A percentile compares a stretch with the other conserved stretches of the same genome.
Conservation (phyloP, 1,284 basidiomycete genomes). For the Trametes hirsuta region DNA sequence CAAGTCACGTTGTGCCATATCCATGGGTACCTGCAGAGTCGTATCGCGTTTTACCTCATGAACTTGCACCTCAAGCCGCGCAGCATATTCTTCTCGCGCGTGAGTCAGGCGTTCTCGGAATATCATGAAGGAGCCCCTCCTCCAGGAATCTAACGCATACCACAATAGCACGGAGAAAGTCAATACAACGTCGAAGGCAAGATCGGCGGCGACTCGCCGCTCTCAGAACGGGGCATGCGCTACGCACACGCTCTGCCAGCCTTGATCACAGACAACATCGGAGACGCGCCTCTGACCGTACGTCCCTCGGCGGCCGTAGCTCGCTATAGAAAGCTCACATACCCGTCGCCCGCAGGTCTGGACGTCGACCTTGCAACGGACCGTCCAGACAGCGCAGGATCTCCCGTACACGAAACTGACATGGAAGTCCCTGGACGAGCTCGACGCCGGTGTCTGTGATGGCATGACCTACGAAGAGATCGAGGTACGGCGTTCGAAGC, state of each 20-base stretch:
- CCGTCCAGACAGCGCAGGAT: constrained; percentile 86
- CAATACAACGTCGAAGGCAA: constrained; percentile 97
- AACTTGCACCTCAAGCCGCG: constrained; percentile 97
- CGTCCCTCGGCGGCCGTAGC: constrained; percentile 23
- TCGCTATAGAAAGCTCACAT: constrained; percentile 4
- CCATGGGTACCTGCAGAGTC: constrained; percentile 92
- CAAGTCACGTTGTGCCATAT: constrained; percentile 86
- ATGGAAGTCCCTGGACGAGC: constrained; percentile 98
- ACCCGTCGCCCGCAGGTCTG: constrained; percentile 65
- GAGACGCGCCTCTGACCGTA: constrained; percentile 86
- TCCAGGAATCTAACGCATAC: too few species aligned
- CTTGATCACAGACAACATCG: constrained; percentile 90
- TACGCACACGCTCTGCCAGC: constrained; percentile 89
- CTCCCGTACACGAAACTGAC: constrained; percentile 92
- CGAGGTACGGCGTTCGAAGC: constrained; percentile 56
- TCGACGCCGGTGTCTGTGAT: constrained; percentile 99
- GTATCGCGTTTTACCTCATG: constrained; percentile 99
- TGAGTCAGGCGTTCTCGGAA: constrained; percentile 39
- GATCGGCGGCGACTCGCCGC: constrained; percentile 93
- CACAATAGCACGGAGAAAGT: constrained; percentile 89
- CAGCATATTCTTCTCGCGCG: constrained; percentile 95
- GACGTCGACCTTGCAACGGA: constrained; percentile 95
- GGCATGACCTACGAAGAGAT: constrained; percentile 99
- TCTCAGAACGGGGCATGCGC: constrained; percentile 84
- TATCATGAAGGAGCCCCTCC: neutral